Base-by-base conservation (phyloP, 2,329 filamentous ascomycete genomes). In the Botrytis deweyae region DNA sequence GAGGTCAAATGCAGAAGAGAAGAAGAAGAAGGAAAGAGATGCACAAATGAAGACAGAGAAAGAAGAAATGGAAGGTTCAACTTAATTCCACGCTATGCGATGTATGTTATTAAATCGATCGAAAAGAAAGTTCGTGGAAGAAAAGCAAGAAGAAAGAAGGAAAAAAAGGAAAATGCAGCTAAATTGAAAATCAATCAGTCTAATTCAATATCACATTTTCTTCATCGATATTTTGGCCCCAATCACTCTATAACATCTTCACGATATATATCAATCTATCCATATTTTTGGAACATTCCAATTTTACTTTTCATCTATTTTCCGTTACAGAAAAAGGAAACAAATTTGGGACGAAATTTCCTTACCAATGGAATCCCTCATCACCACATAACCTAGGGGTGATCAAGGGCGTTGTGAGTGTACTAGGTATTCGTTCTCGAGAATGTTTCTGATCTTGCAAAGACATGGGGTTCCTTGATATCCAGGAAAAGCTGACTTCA, bases 221-320 rank as follows among this genome's bases (percentile, higher is more conserved):
- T 38, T n/a, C 16, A 18, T 58, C 52, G 44, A 46, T 59, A 10
- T 59, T 42, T 44, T 6, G 16, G 40, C 62, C 62, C 62, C 62
- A 46, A 49, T 36, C 49, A n/a, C 36, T 36, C 42, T n/a, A 38
- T n/a, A 66, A 46, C 9, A 22, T 38, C 25, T 36, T 33, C 25
- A 38, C 36, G 36, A 46, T 9, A 12, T n/a, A 66, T 38, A 22
- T 52, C 33, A 49, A 66, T 49, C 63, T 66, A 42, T 66, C 29
- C 33, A 66, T 49, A n/a, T 16, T 66, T 52, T 52, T 67, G 64
- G 44, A 52, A 67, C 64, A 52, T n/a, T 38, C 33, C 3, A 67
- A 67, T 55, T 67, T 55, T 55, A 40, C 29, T 67, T 55, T 38
- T 67, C 46, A 67, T 67, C 40, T 67, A 67, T 52, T 52, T 67